Conservation (phyloP, 352 stramenopile species). For the Phytopythium mirpurense region DNA sequence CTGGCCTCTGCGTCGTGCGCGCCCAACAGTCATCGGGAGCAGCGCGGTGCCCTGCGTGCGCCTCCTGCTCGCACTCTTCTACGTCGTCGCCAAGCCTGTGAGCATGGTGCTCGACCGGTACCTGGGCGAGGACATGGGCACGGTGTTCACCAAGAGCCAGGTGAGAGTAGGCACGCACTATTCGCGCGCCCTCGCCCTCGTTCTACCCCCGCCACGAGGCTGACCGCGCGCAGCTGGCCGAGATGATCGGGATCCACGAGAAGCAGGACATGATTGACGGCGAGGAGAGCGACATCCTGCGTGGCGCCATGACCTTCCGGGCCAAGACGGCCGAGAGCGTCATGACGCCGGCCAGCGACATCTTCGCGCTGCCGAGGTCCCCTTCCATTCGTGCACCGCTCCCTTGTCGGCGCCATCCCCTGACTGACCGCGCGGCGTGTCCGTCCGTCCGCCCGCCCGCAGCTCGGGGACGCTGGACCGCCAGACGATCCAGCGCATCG, state of each 20-base stretch:
- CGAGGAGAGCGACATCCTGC: conserved; percentile 93
- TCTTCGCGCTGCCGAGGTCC: conserved; percentile 92
- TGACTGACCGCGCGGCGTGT: not conserved
- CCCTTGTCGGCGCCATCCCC: not conserved
- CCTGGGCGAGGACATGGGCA: conserved; percentile 94
- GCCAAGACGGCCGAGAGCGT: conserved; percentile 88
- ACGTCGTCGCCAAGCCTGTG: conserved; percentile 93
- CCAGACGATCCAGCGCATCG: conserved; percentile 92
- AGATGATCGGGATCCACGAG: conserved; percentile 97
- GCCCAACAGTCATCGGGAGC: conserved; percentile 54
- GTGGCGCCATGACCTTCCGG: conserved; percentile 93
- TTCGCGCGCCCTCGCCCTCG: not conserved
- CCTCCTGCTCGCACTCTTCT: conserved; percentile 92
- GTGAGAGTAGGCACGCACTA: too few species aligned
- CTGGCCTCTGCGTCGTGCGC: not conserved
- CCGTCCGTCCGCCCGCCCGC: too few species aligned
- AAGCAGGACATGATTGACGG: conserved; percentile 91
- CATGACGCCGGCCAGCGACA: conserved; percentile 92
- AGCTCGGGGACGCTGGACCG: conserved; percentile 62
- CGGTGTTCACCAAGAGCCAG: conserved; percentile 89
- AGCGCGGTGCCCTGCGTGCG: conserved; percentile 89
- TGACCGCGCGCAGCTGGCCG: conserved; percentile 79
- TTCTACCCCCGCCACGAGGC: not conserved
- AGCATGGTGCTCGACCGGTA: conserved; percentile 89
- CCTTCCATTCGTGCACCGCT: too few species aligned